Conservation (phyloP, 257 asterid genomes). For the Nemophila menziesii region DNA sequence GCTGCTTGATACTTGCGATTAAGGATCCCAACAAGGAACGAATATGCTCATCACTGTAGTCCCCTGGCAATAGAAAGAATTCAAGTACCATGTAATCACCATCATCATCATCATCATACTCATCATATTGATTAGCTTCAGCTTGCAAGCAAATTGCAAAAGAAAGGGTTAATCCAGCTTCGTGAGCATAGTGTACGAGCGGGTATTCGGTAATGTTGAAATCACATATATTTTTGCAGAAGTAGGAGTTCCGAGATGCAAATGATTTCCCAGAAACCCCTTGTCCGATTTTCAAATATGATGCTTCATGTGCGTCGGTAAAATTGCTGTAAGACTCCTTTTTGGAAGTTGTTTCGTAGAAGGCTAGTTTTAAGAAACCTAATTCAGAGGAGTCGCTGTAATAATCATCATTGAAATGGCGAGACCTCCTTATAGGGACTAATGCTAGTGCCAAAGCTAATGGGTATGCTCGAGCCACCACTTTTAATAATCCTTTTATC, state of each 20-base stretch:
- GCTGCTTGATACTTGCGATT: not conserved
- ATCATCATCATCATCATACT: no score
- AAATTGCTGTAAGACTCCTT: no score
- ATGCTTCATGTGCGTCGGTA: no score
- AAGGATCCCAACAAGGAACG: constrained; percentile 3
- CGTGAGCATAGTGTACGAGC: constrained; percentile 5
- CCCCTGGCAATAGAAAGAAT: constrained; percentile 3
- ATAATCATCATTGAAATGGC: no score
- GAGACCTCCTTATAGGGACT: no score
- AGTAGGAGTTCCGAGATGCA: constrained; percentile 2
- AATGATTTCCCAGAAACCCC: constrained; percentile 3
- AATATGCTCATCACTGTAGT: not conserved
- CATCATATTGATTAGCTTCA: not conserved
- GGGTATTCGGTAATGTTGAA: constrained; percentile 6
- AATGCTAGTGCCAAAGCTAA: no score
- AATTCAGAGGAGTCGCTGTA: no score
- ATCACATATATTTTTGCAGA: constrained; percentile 7
- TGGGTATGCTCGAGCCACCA: no score
- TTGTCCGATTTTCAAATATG: not conserved
- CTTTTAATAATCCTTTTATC: no score
- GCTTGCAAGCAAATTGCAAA: constrained; percentile 8
- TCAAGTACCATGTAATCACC: constrained; percentile 6
- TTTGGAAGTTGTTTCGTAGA: no score
- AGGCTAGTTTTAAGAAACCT: no score
- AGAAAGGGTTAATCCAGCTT: constrained; percentile 1